A percentile compares a stretch with the other conserved stretches of the same genome.
Evolutionary conservation across 306 rosid species (phyloP).

Genomic region (Sophora flavescens): DNA sequence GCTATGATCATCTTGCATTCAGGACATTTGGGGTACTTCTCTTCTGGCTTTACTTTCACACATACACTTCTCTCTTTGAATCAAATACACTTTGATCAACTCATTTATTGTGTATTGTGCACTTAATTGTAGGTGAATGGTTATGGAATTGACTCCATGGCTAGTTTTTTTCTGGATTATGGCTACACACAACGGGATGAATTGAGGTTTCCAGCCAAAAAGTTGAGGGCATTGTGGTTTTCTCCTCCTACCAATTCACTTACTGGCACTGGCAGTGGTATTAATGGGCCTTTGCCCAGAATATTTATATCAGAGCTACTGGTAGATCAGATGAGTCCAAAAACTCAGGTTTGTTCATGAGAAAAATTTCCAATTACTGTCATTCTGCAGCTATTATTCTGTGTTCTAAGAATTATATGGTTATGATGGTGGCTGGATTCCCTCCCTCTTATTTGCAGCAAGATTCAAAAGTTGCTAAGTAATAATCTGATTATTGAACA

Average conservation of each 20-base stretch:
- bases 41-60: not conserved
- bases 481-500: not conserved
- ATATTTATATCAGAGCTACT: conserved; percentile 90
- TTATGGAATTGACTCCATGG: conserved; percentile 87
- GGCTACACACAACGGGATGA: conserved; percentile 79
- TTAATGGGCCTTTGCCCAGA: conserved; percentile 86
- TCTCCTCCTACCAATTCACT: conserved; percentile 73
- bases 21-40: conserved; percentile 92
- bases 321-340: conserved; percentile 86
- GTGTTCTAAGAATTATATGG: conserved; percentile 17
- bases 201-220: conserved; percentile 82
- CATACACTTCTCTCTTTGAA: not conserved
- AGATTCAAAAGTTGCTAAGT: conserved; percentile 22
- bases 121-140: conserved; percentile 70
- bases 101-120: conserved; percentile 19
- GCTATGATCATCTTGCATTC: conserved; percentile 94
- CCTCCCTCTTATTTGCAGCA: not conserved
- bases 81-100: not conserved
- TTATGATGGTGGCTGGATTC: not conserved
- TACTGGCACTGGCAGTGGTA: conserved; percentile 57
- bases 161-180: conserved; percentile 79
- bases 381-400: conserved; percentile 2
- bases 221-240: conserved; percentile 92
- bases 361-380: conserved; percentile 16
- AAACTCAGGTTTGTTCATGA: conserved; percentile 70